phyloP scores from a whole-genome alignment of 1,139 yeast species.

The Taiozyma sp. region DNA sequence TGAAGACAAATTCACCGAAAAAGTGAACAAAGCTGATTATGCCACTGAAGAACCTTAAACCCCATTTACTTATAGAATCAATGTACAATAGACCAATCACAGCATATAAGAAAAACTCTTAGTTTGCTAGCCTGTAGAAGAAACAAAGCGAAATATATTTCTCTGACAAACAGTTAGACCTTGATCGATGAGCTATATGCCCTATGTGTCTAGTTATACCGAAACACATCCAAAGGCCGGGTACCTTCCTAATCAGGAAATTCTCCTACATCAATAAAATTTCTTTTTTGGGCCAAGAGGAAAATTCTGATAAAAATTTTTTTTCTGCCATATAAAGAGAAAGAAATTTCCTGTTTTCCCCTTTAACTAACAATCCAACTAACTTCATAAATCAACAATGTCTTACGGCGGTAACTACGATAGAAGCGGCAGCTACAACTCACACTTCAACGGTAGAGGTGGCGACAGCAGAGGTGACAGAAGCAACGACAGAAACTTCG shows the following conservation, averaged over 20 bases:
- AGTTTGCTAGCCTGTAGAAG: not conserved
- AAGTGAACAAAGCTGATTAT: slow-evolving; percentile 49
- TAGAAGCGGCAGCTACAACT: slow-evolving; percentile 19
- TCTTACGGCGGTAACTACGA: slow-evolving; percentile 25
- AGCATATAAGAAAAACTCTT: not conserved
- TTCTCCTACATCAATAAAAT: not conserved
- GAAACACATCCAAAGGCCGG: not conserved
- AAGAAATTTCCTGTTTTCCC: not conserved
- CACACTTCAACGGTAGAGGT: slow-evolving; percentile 10
- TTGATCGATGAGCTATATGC: too few relatives aligned
- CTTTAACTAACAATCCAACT: slow-evolving; percentile 1
- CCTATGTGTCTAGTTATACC: too few relatives aligned
- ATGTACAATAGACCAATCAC: slow-evolving; percentile 5
- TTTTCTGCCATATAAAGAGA: not conserved
- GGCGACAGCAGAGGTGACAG: slow-evolving; percentile 32
- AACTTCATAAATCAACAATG: slow-evolving; percentile 22
- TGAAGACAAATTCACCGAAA: slow-evolving; percentile 70
- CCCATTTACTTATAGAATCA: not conserved
- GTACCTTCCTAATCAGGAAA: not conserved
- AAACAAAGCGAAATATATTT: not conserved
- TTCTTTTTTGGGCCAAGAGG: slow-evolving; percentile 1
- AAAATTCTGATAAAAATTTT: not conserved
- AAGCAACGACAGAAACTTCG: slow-evolving; percentile 33
- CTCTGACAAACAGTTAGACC: too few relatives aligned
- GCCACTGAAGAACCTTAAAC: slow-evolving; percentile 39